phyloP scores from a whole-genome alignment of 2,329 filamentous ascomycete species.

The Proliferodiscus dingleyae region DNA sequence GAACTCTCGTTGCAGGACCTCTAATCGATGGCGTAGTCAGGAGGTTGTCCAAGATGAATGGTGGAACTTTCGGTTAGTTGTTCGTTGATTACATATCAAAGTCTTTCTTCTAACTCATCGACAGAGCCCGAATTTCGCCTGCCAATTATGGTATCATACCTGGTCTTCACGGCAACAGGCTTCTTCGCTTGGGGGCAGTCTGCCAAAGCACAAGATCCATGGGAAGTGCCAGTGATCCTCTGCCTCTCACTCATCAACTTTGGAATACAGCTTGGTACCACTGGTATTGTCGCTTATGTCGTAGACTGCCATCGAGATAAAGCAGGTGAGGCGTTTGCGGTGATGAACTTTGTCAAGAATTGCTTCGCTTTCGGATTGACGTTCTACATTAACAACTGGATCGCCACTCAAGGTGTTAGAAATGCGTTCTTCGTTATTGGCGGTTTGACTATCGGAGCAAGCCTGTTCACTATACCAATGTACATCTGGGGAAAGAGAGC shows the following conservation, averaged over 20 bases:
- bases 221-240: slow-evolving; percentile 32
- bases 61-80: slow-evolving; percentile 16
- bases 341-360: slow-evolving; percentile 37
- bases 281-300: slow-evolving; percentile 36
- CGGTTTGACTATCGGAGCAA: slow-evolving; percentile 11
- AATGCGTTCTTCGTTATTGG: slow-evolving; percentile 21
- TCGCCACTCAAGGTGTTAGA: slow-evolving; percentile 23
- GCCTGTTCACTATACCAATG: slow-evolving; percentile 22
- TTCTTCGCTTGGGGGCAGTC: slow-evolving; percentile 38
- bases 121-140: slow-evolving; percentile 36
- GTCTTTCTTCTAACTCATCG: slow-evolving; percentile 15
- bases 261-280: slow-evolving; percentile 35
- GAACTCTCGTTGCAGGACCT: slow-evolving; percentile 44
- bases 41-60: slow-evolving; percentile 28
- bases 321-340: slow-evolving; percentile 37
- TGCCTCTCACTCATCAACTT: slow-evolving; percentile 33
- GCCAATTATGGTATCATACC: slow-evolving; percentile 25
- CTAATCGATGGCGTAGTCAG: slow-evolving; percentile 32
- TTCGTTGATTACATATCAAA: background rate
- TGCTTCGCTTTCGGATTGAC: slow-evolving; percentile 33
- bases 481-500: slow-evolving; percentile 30
- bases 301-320: slow-evolving; percentile 38
- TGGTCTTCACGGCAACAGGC: slow-evolving; percentile 31
- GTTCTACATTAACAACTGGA: slow-evolving; percentile 24
- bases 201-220: slow-evolving; percentile 26